phyloP scores from a whole-genome alignment of 2,329 filamentous ascomycete species.

The Byssochlamys sp. region DNA sequence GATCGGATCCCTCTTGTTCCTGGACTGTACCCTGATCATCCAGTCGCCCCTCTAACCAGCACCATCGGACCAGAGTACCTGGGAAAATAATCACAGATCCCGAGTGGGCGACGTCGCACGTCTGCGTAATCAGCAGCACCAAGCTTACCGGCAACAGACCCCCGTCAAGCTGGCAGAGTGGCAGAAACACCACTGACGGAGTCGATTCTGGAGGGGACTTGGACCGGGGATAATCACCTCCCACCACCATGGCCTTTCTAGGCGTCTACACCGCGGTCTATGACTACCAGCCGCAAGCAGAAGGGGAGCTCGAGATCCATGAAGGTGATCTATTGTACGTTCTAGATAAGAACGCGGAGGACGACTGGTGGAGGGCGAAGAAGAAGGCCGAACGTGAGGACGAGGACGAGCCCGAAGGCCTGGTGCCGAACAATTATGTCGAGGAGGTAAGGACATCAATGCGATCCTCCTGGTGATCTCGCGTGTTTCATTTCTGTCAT shows the following conservation, averaged over 20 bases:
- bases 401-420: slow-evolving; percentile 79
- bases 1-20: background rate
- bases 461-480: background rate
- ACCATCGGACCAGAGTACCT: background rate
- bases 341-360: slow-evolving; percentile 67
- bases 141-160: background rate
- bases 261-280: slow-evolving; percentile 85
- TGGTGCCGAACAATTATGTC: slow-evolving; percentile 91
- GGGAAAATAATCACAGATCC: background rate
- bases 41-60: background rate
- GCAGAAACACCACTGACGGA: background rate
- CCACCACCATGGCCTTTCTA: slow-evolving; percentile 67
- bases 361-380: slow-evolving; percentile 94
- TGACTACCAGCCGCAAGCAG: slow-evolving; percentile 80
- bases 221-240: slow-evolving; percentile 1
- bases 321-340: slow-evolving; percentile 87
- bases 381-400: slow-evolving; percentile 76
- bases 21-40: background rate
- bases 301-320: slow-evolving; percentile 71
- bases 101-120: background rate
- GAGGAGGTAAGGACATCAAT: slow-evolving; percentile 60
- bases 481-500: background rate
- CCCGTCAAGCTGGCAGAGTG: background rate
- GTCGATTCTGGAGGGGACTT: background rate
- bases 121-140: background rate